Base-by-base conservation (phyloP, 164 flowering plant species). In the Magnolia kwangsiensis region DNA sequence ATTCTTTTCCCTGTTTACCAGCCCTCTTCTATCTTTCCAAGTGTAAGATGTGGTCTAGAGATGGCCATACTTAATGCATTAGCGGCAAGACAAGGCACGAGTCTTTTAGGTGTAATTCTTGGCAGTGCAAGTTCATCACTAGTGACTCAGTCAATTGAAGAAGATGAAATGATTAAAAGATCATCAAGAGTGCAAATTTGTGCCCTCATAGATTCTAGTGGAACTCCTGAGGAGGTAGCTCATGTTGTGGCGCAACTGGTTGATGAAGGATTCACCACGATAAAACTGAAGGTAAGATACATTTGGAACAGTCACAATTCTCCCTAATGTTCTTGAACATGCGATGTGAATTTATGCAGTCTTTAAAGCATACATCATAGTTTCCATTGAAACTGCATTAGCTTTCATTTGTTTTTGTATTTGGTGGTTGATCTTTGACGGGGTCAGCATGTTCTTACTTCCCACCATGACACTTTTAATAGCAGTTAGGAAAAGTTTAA, bases 31-130 rank as follows among this genome's bases (percentile, higher is more conserved):
- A 79, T 96, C 58, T 88, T 87, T 75, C 97, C 99, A 31, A 96
- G 99, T 88, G 99, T 94, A 64, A 80, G 97, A 82, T 94, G 95
- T 84, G 98, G 98, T 67, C 74, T 96, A 72, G 99, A 96, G 86
- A 94, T 92, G 97, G 98, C 99, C 27, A 77, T 92, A 66, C 91
- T 96, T 51, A 92, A 87, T 83, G 94, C 94, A n/a, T 73, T 94
- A 72, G 97, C 94, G 18, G 87, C 84, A 76, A 86, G 80, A 63
- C 83, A 86, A 67, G 88, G 85, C 70, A 86, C 83, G 59, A 87
- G 84, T 78, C 81, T 96, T 29, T 84, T 88, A 51, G 81, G 83
- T 67, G 31, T 91, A 80, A 83, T 94, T 63, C 78, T 80, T 16
- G 74, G 72, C 37, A n/a, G 19, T 80, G 51, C 59, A 75, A 69